phyloP scores from a whole-genome alignment of 768 basidiomycete genomes.

The Macrocybe gigantea region DNA sequence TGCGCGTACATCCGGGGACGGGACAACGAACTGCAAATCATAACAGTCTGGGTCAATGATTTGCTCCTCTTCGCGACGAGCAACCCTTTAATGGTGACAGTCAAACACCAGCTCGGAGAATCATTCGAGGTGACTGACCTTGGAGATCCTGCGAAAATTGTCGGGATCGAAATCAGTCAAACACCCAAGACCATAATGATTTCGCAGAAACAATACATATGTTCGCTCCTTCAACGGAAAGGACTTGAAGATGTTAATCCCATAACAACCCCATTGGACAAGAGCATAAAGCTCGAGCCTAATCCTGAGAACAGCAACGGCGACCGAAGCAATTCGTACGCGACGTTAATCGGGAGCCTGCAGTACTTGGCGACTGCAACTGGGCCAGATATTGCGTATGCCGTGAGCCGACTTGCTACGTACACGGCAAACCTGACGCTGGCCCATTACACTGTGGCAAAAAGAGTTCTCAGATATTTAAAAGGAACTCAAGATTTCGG shows the following conservation, averaged over 20 bases:
- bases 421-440: constrained; percentile 1
- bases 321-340: background rate
- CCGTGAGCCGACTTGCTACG: background rate
- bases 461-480: background rate
- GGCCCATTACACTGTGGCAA: background rate
- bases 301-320: background rate
- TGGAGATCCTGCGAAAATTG: too few species aligned
- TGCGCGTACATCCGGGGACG: background rate
- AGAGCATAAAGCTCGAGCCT: background rate
- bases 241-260: too few species aligned
- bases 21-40: background rate
- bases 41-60: constrained; percentile 9
- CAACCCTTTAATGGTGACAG: constrained; percentile 3
- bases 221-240: too few species aligned
- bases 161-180: too few species aligned
- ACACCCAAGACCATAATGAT: too few species aligned
- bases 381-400: too few species aligned
- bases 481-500: constrained; percentile 1
- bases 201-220: too few species aligned
- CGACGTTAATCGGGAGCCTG: background rate
- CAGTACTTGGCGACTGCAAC: background rate
- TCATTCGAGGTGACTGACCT: constrained; percentile 9
- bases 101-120: background rate
- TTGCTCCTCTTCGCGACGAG: constrained; percentile 1
- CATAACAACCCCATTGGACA: too few species aligned